Base-by-base conservation (phyloP, 345 rosid genomes). In the Citrus sp. region DNA sequence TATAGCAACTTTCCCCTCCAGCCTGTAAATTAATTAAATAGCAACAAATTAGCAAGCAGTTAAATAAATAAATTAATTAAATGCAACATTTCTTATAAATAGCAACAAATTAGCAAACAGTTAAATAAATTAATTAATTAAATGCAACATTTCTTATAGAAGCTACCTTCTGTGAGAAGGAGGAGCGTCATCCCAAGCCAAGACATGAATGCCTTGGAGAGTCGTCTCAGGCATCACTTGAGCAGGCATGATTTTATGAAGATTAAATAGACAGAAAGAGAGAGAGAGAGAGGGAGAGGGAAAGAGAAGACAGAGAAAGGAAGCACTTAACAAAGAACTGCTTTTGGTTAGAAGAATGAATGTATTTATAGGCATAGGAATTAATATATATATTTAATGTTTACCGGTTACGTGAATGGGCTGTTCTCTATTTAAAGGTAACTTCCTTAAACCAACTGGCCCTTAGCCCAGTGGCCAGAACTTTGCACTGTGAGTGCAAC, bases 1-100 rank as follows among this genome's bases (percentile, higher is more conserved):
- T 18, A 95, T 84, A 1, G 93, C 92, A 34, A 95, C 81, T 82
- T 88, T 95, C 2, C 97, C 98, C 42, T 92, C 97, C 89, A 95
- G 71, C 81, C 98, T 95, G 72, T 35, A 77, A 6, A 73, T 49
- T 54, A 6, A 73, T 49, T 54, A 54, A 16, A 6, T 32, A 18
- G 27, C 42, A 58, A 18, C 24, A 30, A 77, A 24, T 25, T 5
- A 14, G 35, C 7, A 60, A 46, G 1, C 51, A 13, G 51, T 46
- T 46, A 0, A 1, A 3, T 46, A 1, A 12, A 46, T 13, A 0
- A 13, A 46, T 13, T 46, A 46, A 12, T 46, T 46, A 21, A 18
- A 28, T 9, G 73, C 5, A 46, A 46, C 51, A 12, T 46, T 46
- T 46, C 51, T 46, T 46, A 13, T 74, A 56, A 16, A 6, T 32